A percentile compares a stretch with the other conserved stretches of the same genome.
These are phyloP conservation scores for Detonula confervacea DNA, from an alignment of 352 stramenopile genomes.

Conservation along the genomic window DNA sequence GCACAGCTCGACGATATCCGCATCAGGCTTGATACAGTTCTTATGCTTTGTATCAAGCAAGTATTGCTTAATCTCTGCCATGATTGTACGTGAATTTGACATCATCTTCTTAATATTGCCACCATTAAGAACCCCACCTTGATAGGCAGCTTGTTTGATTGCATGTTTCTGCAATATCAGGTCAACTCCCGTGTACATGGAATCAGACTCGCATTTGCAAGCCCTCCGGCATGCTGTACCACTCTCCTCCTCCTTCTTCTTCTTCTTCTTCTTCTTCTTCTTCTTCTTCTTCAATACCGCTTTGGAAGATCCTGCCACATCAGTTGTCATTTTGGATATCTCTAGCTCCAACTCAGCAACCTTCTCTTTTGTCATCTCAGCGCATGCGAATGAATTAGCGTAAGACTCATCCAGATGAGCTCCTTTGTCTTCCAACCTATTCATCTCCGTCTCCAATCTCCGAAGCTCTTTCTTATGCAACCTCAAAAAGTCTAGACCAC, in stretches of 20 bases:
- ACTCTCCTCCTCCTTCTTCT: background rate
- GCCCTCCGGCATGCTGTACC: background rate
- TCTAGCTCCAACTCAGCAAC: too few relatives aligned
- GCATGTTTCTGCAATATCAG: background rate
- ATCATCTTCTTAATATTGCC: conserved; percentile 8
- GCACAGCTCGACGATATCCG: background rate
- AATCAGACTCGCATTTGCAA: background rate
- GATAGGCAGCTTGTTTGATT: conserved; percentile 12
- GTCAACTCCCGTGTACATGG: conserved; percentile 6
- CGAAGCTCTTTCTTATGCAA: background rate
- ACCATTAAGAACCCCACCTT: conserved; percentile 2
- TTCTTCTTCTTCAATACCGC: too few relatives aligned
- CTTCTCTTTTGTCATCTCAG: too few relatives aligned
- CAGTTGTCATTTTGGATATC: too few relatives aligned
- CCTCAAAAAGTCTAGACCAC: background rate
- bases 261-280: background rate
- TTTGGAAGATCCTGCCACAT: too few relatives aligned
- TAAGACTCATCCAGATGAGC: too few relatives aligned
- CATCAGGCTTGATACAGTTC: background rate
- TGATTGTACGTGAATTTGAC: background rate
- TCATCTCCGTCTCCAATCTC: too few relatives aligned
- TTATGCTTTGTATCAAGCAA: background rate
- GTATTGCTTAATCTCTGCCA: background rate
- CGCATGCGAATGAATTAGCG: too few relatives aligned
- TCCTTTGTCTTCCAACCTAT: too few relatives aligned